Conservation (phyloP, 129 eudicot genomes). For the Centrapalus pauciflorus region DNA sequence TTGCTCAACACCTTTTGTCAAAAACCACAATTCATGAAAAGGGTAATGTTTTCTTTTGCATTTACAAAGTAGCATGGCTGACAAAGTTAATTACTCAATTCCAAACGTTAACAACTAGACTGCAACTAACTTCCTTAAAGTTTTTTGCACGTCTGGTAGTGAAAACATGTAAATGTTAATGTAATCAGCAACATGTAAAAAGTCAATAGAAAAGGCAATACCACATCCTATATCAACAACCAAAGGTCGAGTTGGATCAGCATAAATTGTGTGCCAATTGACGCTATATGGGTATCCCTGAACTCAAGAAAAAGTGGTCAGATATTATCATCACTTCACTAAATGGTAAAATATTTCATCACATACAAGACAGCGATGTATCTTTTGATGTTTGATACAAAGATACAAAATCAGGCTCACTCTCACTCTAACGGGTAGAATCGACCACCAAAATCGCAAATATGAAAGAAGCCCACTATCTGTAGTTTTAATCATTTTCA, state of each 20-base stretch:
- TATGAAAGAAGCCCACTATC: not conserved
- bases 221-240: slow-evolving; percentile 91
- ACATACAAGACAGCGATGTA: not conserved
- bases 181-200: not conserved
- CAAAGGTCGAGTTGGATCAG: slow-evolving; percentile 62
- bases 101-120: not conserved
- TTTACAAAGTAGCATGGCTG: not conserved
- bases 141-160: slow-evolving; percentile 2
- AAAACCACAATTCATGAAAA: not conserved
- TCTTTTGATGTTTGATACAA: not conserved
- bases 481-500: not conserved
- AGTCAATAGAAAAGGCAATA: slow-evolving; percentile 28
- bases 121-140: not conserved
- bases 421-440: not conserved
- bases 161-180: not conserved
- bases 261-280: slow-evolving; percentile 55
- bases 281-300: slow-evolving; percentile 82
- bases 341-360: not conserved
- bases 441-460: not conserved
- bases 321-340: not conserved
- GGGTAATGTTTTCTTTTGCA: not conserved
- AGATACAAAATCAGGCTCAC: not conserved
- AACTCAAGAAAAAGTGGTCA: slow-evolving; percentile 22
- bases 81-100: not conserved
- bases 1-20: not conserved